A percentile compares a stretch with the other conserved stretches of the same genome.
These are phyloP conservation scores for Gracilaria vermiculophylla DNA, from an alignment of 23 red algal species.

Conservation along the genomic window DNA sequence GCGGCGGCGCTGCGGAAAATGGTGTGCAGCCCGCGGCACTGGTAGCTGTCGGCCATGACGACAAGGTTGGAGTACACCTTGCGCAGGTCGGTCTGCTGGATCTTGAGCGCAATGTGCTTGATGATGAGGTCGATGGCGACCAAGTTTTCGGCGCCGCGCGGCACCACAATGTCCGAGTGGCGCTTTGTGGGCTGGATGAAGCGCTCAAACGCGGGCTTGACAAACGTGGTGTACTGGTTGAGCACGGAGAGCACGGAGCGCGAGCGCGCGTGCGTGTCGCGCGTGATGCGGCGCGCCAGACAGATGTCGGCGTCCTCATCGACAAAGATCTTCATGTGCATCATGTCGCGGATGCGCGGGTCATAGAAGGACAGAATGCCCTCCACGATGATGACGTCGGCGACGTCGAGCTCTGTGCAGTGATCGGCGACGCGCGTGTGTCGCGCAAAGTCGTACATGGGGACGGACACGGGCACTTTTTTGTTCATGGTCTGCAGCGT, in stretches of 20 bases:
- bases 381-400: conserved; percentile 98
- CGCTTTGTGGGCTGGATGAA: conserved; percentile 95
- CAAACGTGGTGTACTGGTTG: conserved; percentile 89
- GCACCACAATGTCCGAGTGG: conserved; percentile 95
- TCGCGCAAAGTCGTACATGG: conserved; percentile 82
- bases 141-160: conserved; percentile 91
- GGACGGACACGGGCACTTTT: conserved; percentile 66
- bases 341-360: conserved; percentile 70
- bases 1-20: conserved; percentile 70
- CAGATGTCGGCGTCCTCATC: conserved; percentile 99
- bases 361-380: conserved; percentile 97
- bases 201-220: conserved; percentile 90
- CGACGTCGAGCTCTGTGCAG: conserved; percentile 50
- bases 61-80: conserved; percentile 86
- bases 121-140: conserved; percentile 95
- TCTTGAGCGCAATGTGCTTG: conserved; percentile 95
- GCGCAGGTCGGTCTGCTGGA: conserved; percentile 81
- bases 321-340: conserved; percentile 99
- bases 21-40: conserved; percentile 90
- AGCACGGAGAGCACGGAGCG: conserved; percentile 81
- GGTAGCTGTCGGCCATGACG: conserved; percentile 81
- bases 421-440: conserved; percentile 66
- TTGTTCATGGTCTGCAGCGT: conserved; percentile 64
- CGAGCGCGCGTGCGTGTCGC: conserved; percentile 72
- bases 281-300: conserved; percentile 76